Evolutionary conservation across 495 filamentous ascomycete genomes (phyloP).

Genomic region (Xylaria cubensis): DNA sequence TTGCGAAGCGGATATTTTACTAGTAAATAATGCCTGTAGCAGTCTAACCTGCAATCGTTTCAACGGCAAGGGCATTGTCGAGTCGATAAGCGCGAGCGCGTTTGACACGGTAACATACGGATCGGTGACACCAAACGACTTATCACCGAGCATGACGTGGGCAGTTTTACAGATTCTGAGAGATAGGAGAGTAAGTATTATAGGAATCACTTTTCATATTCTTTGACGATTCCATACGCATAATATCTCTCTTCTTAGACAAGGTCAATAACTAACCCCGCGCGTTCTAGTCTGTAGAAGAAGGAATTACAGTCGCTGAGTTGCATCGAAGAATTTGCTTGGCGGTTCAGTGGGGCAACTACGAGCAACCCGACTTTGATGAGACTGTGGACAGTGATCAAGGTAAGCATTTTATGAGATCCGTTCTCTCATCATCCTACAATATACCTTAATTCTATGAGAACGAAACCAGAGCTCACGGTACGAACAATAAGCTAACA

Average conservation of each 20-base stretch:
- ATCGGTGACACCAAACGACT: not conserved
- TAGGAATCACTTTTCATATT: not conserved
- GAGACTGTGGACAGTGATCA: not conserved
- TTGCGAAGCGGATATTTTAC: conserved; percentile 8
- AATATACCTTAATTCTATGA: not conserved
- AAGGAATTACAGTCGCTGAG: conserved; percentile 1
- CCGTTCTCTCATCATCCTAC: too few species aligned
- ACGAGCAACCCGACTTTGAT: not conserved
- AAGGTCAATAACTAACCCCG: not conserved
- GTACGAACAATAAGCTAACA: not conserved
- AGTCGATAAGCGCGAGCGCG: conserved; percentile 6
- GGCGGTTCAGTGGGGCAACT: not conserved
- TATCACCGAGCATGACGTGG: conserved; percentile 5
- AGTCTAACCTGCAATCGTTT: conserved; percentile 12
- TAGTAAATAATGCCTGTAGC: not conserved
- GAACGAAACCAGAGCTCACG: not conserved
- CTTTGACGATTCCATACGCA: not conserved
- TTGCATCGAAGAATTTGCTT: conserved; percentile 10
- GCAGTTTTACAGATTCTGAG: not conserved
- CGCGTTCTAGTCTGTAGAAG: not conserved
- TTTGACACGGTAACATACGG: not conserved
- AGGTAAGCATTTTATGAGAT: not conserved
- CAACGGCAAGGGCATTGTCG: conserved; percentile 7
- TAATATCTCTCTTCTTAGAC: not conserved
- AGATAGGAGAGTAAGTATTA: not conserved